Percentiles rank a stretch among this genome's conserved stretches.
Evolutionary conservation across 2,329 filamentous ascomycete species (phyloP).

Genomic region (Colletotrichum australisinense): DNA sequence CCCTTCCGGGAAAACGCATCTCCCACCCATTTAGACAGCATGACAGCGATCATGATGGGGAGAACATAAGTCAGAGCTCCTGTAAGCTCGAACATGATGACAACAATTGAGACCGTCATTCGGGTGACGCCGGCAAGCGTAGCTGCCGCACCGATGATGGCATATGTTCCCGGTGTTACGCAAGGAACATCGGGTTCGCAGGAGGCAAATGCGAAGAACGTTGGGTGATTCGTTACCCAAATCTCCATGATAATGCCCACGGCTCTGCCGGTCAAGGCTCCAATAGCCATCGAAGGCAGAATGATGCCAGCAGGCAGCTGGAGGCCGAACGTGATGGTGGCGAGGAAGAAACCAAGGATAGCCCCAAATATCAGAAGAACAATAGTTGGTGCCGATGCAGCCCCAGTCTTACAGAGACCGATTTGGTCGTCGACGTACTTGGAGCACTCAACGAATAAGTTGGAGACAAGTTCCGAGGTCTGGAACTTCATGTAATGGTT

Average conservation of each 20-base stretch:
- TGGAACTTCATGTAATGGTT: conserved; percentile 97
- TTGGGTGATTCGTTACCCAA: conserved; percentile 82
- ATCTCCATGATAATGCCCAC: conserved; percentile 91
- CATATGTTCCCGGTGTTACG: conserved; percentile 94
- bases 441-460: conserved; percentile 91
- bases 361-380: conserved; percentile 86
- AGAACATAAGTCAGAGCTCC: conserved; percentile 96
- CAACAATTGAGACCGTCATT: conserved; percentile 98
- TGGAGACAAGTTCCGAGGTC: conserved; percentile 89
- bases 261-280: conserved; percentile 88
- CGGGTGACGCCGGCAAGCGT: conserved; percentile 94
- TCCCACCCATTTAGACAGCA: conserved; percentile 98
- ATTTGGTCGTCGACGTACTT: conserved; percentile 86
- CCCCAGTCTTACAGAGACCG: conserved; percentile 88
- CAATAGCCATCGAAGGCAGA: conserved; percentile 94
- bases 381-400: conserved; percentile 84
- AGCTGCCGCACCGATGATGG: conserved; percentile 94
- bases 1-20: conserved; percentile 92
- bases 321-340: conserved; percentile 90
- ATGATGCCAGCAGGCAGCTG: conserved; percentile 97
- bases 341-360: conserved; percentile 84
- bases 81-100: conserved; percentile 99
- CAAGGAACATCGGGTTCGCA: conserved; percentile 90
- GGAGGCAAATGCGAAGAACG: conserved; percentile 79
- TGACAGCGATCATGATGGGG: conserved; percentile 98